phyloP scores from a whole-genome alignment of 2,329 filamentous ascomycete species.

The Xylariaceae sp. region DNA sequence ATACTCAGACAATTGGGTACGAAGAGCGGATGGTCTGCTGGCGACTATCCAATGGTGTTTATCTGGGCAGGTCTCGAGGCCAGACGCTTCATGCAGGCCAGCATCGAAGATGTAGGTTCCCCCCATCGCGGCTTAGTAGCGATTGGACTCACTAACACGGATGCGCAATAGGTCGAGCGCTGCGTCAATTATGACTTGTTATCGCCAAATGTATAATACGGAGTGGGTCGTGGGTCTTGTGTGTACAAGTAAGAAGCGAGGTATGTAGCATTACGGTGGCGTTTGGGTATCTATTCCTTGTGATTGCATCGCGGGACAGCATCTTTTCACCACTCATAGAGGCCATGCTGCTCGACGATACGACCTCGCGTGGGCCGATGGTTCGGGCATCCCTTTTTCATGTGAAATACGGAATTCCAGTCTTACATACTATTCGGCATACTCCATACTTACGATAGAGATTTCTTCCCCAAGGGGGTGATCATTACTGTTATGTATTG shows the following conservation, averaged over 20 bases:
- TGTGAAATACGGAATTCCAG: too few relatives aligned
- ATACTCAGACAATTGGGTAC: conserved; percentile 85
- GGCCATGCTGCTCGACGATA: too few relatives aligned
- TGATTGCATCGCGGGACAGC: background rate
- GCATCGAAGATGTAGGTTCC: conserved; percentile 71
- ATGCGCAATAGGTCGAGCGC: conserved; percentile 59
- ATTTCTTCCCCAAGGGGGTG: too few relatives aligned
- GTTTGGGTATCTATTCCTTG: conserved; percentile 16
- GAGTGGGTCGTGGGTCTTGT: background rate
- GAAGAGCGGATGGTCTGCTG: conserved; percentile 62
- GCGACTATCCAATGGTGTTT: conserved; percentile 79
- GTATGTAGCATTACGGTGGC: conserved; percentile 21
- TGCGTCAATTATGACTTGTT: conserved; percentile 89
- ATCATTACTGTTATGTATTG: too few relatives aligned
- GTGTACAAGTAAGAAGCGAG: conserved; percentile 9
- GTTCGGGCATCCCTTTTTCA: too few relatives aligned
- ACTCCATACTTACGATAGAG: too few relatives aligned
- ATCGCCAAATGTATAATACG: conserved; percentile 70
- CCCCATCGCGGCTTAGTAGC: background rate
- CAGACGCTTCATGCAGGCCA: conserved; percentile 81
- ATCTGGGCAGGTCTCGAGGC: conserved; percentile 91
- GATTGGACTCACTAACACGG: background rate
- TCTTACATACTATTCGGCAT: too few relatives aligned
- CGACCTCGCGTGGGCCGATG: too few relatives aligned
- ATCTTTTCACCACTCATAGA: conserved; percentile 10